These are phyloP conservation scores for Dionaea muscipula DNA, from an alignment of 179 eudicot genomes.

Conservation along the genomic window DNA sequence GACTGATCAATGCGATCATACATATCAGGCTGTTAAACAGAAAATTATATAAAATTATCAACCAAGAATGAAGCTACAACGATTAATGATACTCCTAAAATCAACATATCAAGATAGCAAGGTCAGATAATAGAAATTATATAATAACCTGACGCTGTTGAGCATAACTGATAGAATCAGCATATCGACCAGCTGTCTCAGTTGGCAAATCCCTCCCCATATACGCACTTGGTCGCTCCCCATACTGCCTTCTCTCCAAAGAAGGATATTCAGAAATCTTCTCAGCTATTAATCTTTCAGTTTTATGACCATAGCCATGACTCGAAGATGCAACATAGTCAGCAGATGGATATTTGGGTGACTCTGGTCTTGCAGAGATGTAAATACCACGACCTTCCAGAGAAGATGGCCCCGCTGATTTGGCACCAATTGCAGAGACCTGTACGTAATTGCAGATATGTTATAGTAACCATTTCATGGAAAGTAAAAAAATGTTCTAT, in stretches of 20 bases:
- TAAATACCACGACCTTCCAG: conserved; percentile 57
- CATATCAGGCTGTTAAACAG: conserved; percentile 41
- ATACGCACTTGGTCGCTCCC: conserved; percentile 55
- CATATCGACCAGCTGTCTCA: conserved; percentile 44
- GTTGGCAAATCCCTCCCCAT: conserved; percentile 50
- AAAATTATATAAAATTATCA: background rate
- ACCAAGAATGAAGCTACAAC: background rate
- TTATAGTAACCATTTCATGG: background rate
- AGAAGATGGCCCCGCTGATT: conserved; percentile 43
- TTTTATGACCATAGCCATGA: conserved; percentile 66
- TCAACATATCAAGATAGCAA: background rate
- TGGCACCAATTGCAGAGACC: conserved; percentile 46
- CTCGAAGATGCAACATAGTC: conserved; percentile 50
- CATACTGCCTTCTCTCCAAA: conserved; percentile 53
- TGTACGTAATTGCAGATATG: conserved; percentile 10
- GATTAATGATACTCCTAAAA: background rate
- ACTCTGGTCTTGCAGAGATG: conserved; percentile 47
- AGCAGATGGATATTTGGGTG: conserved; percentile 53
- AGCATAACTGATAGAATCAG: conserved; percentile 51
- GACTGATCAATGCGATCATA: conserved; percentile 77
- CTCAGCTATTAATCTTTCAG: conserved; percentile 44
- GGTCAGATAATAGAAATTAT: background rate
- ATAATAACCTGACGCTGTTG: conserved; percentile 56
- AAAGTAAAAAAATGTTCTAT: background rate
- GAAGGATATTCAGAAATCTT: conserved; percentile 67